Base-by-base conservation (phyloP, 305 asterid genomes). In the Striga hermonthica region DNA sequence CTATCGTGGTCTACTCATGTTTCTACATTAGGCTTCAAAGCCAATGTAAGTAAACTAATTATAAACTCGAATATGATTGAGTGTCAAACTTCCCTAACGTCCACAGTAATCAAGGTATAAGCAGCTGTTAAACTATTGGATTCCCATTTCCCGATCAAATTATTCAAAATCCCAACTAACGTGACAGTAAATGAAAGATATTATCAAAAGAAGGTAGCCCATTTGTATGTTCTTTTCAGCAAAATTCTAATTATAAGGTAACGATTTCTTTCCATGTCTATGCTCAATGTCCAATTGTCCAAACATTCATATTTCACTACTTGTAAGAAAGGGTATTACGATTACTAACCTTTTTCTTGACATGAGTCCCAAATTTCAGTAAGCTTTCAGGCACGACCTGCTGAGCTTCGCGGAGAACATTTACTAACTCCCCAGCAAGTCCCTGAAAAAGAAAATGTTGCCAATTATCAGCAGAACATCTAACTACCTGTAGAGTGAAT, bases 391-490 rank as follows among this genome's bases (percentile, higher is more conserved):
- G 99, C 45, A 93, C 96, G 37, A 82, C 82, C 78, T 90, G 99
- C 41, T 88, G 78, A 64, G 99, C 97, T 82, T 93, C 99, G 75
- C 84, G 83, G 60, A 93, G 95, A 70, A 90, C 99, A 79, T 93
- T 93, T 73, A 93, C 76, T 83, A 93, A 66, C 81, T 93, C 99
- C 71, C 99, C 99, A 39, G 96, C 44, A 61, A 90, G 97, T 57
- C 80, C 99, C 99, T 93, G 77, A 31, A 12, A 67, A 22, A 16
- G 75, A 15, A 62, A 64, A 63, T 40, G 61, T 34, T 40, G 63
- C 31, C 15, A 38, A 39, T 7, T 40, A 56, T 12, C 65, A 63
- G 43, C 53, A 60, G 57, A 12, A 57, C 47, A 70, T 43, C 9
- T 36, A 3, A 36, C 37, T 4, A 13, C 40, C 44, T 44, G 9